Base-by-base conservation (phyloP, 768 basidiomycete species). In the Sarcodon aspratus region DNA sequence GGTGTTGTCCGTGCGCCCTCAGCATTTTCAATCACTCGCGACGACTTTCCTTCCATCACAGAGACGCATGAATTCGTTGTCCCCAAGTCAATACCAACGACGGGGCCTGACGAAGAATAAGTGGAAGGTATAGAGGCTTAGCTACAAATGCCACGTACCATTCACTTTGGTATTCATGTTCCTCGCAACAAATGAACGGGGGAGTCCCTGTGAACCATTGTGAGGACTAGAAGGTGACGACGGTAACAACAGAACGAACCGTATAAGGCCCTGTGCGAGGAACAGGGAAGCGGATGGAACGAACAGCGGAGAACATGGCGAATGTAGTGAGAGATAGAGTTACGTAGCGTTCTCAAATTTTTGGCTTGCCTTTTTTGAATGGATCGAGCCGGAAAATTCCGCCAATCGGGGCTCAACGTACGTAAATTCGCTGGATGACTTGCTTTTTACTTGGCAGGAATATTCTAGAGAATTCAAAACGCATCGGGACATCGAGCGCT, bases 1-100 rank as follows among this genome's bases (percentile, higher is more conserved):
- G 96, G 96, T 12, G 96, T 99, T 54, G 96, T 98, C 57, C 96
- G 82, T 50, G 87, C 88, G 73, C 96, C 95, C 72, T 98, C 95
- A 6, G 94, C 73, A 72, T 98, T 98, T 70, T 97, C 96, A 57
- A 99, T 85, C 54, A 98, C 95, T 56, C 89, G 85, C 45, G 94
- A 79, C 34, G 82, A 85, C 72, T 95, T 83, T 57, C 91, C 94
- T 72, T 97, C 94, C 90, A 95, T 96, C 53, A 96, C 77, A 45
- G 86, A 81, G 50, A 93, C 90, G 65, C 88, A 92, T 45, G 89
- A 92, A 67, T 90, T 89, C 32, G 89, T 91, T 36, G 88, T 91
- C 36, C 92, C 94, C 73, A 98, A 74, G 71, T 97, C 94, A 72
- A 98, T 97, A 72, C 94, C 91, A 65, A 94, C 75, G 51, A 96